phyloP scores from a whole-genome alignment of 306 rosid species.

The Corylus americana region DNA sequence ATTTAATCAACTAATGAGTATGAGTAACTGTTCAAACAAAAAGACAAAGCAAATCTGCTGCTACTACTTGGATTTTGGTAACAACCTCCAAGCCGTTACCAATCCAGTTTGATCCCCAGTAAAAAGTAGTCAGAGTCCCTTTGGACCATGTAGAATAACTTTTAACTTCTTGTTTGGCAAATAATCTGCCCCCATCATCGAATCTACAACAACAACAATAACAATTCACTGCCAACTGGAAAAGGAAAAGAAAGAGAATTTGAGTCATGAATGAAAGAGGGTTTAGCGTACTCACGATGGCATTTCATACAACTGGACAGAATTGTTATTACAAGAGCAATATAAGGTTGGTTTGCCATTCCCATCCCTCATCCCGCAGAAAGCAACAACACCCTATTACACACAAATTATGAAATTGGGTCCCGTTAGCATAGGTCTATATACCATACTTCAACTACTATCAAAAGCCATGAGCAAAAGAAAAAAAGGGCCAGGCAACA shows the following conservation, averaged over 20 bases:
- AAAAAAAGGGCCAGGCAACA: neutral
- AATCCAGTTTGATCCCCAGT: conserved; percentile 44
- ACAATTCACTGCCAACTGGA: neutral
- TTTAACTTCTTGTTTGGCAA: conserved; percentile 25
- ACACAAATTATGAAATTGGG: neutral
- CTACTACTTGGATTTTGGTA: neutral
- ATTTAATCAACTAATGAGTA: no score
- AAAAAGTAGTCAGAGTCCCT: conserved; percentile 43
- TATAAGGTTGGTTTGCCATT: conserved; percentile 32
- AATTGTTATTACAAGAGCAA: conserved; percentile 39
- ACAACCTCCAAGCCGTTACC: conserved; percentile 41
- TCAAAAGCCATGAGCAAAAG: neutral
- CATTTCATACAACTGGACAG: conserved; percentile 43
- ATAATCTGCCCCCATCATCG: conserved; percentile 42
- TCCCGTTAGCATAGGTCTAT: no score
- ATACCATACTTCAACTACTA: neutral
- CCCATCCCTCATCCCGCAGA: conserved; percentile 37
- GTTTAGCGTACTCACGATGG: conserved; percentile 42
- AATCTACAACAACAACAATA: conserved; percentile 22
- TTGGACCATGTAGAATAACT: conserved; percentile 28
- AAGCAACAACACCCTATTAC: conserved; percentile 40
- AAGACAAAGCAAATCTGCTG: no score
- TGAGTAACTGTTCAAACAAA: no score
- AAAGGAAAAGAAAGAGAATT: neutral
- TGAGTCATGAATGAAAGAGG: neutral